Evolutionary conservation across 331 rosid species (phyloP).

Genomic region (Pyrus hybrid): DNA sequence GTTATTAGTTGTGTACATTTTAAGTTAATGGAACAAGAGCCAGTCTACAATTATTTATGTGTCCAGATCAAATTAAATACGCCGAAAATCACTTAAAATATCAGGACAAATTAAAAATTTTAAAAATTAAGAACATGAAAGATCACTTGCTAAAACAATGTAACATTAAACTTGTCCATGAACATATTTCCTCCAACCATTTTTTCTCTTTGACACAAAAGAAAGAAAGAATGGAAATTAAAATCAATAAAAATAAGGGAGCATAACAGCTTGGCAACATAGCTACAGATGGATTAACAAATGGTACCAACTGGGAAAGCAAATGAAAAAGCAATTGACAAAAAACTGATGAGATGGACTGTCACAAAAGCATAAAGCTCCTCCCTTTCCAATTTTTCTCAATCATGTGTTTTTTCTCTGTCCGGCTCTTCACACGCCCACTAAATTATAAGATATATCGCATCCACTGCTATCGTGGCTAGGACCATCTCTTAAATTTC

Average conservation of each 20-base stretch:
- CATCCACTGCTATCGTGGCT: no score
- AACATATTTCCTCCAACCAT: not conserved
- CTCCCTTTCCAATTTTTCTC: not conserved
- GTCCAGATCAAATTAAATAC: no score
- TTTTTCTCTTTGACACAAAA: not conserved
- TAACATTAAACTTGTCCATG: not conserved
- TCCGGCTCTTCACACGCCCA: no score
- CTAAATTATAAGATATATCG: not conserved
- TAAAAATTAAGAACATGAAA: no score
- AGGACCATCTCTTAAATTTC: no score
- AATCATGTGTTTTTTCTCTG: not conserved
- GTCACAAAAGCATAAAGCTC: constrained; percentile 1
- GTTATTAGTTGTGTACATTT: no score
- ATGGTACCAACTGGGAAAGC: not conserved
- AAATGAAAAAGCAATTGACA: not conserved
- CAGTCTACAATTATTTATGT: no score
- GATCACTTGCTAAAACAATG: not conserved
- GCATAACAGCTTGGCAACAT: not conserved
- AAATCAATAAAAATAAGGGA: not conserved
- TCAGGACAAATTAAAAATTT: no score
- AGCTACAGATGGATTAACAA: not conserved
- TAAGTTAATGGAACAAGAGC: no score
- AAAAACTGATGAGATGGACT: constrained; percentile 11
- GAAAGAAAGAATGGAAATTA: not conserved
- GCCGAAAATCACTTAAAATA: no score